Evolutionary conservation across 768 basidiomycete genomes (phyloP).

Genomic region (Pulveroboletus sp.): DNA sequence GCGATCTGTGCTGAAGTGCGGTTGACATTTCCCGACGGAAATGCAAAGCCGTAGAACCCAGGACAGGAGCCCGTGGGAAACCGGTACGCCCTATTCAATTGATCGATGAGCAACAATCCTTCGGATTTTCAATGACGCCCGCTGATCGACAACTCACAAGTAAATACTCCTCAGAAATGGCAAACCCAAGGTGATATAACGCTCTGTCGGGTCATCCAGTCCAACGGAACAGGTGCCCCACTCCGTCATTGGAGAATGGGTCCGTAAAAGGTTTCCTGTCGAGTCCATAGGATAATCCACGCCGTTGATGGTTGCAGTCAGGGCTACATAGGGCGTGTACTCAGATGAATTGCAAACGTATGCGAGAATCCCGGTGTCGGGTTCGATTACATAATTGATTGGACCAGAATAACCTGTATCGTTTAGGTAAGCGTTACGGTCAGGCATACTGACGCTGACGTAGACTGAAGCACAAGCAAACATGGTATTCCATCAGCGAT

Average conservation of each 20-base stretch:
- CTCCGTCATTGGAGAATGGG: neutral
- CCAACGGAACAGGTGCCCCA: slow-evolving; percentile 15
- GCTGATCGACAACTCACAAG: slow-evolving; percentile 6
- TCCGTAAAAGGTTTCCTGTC: slow-evolving; percentile 14
- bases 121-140: neutral
- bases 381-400: slow-evolving; percentile 8
- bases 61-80: slow-evolving; percentile 27
- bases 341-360: slow-evolving; percentile 20
- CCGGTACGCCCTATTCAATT: slow-evolving; percentile 22
- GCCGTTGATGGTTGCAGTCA: slow-evolving; percentile 23
- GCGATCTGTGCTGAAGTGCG: slow-evolving; percentile 17
- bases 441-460: slow-evolving; percentile 4
- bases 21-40: slow-evolving; percentile 24
- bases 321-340: slow-evolving; percentile 14
- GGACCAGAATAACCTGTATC: slow-evolving; percentile 12
- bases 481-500: neutral
- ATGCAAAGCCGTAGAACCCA: slow-evolving; percentile 27
- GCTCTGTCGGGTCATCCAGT: neutral
- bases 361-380: slow-evolving; percentile 2
- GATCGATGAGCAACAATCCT: neutral
- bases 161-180: slow-evolving; percentile 18
- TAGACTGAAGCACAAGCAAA: neutral
- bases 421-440: slow-evolving; percentile 3
- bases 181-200: slow-evolving; percentile 7
- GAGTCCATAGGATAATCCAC: slow-evolving; percentile 27